phyloP scores from a whole-genome alignment of 2,329 filamentous ascomycete species.

The Trichoderma breve region DNA sequence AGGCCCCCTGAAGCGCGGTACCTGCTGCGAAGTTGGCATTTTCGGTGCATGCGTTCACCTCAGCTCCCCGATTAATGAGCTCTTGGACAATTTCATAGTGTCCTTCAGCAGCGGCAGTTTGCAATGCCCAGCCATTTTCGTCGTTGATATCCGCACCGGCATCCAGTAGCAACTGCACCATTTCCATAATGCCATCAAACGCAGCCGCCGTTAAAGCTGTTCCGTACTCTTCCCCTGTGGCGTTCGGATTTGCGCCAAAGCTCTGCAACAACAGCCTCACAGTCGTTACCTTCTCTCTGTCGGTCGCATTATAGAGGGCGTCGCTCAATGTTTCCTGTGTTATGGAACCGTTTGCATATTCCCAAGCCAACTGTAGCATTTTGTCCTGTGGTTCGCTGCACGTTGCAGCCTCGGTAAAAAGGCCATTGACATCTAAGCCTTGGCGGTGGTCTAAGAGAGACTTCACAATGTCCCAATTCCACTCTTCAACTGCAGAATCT shows the following conservation, averaged over 20 bases:
- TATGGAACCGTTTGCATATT: conserved; percentile 36
- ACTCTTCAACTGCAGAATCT: conserved; percentile 31
- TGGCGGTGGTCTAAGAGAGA: conserved; percentile 34
- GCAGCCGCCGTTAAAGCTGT: conserved; percentile 35
- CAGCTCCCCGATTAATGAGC: conserved; percentile 36
- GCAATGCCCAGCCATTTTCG: conserved; percentile 37
- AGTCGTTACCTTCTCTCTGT: conserved; percentile 37
- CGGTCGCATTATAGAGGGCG: conserved; percentile 41
- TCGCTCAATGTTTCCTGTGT: conserved; percentile 32
- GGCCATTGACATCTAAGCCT: conserved; percentile 35
- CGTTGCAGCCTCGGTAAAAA: conserved; percentile 35
- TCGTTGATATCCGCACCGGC: conserved; percentile 36
- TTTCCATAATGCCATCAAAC: conserved; percentile 35
- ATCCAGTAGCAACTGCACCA: conserved; percentile 34
- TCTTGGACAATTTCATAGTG: conserved; percentile 36
- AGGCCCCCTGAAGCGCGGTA: conserved; percentile 42
- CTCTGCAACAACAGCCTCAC: conserved; percentile 36
- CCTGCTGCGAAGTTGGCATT: conserved; percentile 30
- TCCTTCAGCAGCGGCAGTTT: conserved; percentile 37
- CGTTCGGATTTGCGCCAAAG: conserved; percentile 38
- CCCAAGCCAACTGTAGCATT: conserved; percentile 38
- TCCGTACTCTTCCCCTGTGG: conserved; percentile 39
- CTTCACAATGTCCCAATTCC: conserved; percentile 40
- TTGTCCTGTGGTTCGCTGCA: conserved; percentile 34
- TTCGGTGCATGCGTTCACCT: conserved; percentile 35